Base-by-base conservation (phyloP, 306 rosid species). In the Acacia melanoxylon region DNA sequence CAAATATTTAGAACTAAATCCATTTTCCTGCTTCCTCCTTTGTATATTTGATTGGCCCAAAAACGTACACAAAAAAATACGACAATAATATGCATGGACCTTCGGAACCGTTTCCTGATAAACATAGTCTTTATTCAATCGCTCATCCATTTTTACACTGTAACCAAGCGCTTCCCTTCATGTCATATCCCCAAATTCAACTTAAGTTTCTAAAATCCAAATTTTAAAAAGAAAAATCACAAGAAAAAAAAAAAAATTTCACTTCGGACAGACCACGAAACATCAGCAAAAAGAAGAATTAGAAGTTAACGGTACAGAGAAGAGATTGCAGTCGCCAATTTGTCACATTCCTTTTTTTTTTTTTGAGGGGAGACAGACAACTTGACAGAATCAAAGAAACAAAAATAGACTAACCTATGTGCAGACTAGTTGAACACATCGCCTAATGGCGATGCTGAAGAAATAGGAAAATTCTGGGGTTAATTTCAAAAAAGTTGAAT, bases 221-320 rank as follows among this genome's bases (percentile, higher is more conserved):
- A 70, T 13, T 6, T 15, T 19, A 37, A 65, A 24, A 42, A 16
- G 22, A 42, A 61, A 24, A 42, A 48, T n/a, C n/a, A n/a, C n/a
- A n/a, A n/a, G n/a, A n/a, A n/a, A n/a, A n/a, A n/a, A n/a, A n/a
- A n/a, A n/a, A n/a, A n/a, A n/a, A n/a, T n/a, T n/a, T 12, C 6
- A 70, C 48, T 51, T 75, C 44, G 79, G 16, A 75, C 62, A 75
- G 76, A 71, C 40, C 58, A 22, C 31, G 56, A 37, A 14, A 16
- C 54, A 51, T 37, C 58, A 24, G n/a, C 54, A 62, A 74, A 56
- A 61, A 31, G 79, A 75, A 82, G 56, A 68, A 68, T 9, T 10
- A 49, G 52, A n/a, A 75, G 70, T 48, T 79, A 61, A 11, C 33
- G 56, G 40, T 25, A 74, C 8, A 8, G 33, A 46, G 11, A 71